phyloP scores from a whole-genome alignment of 1,284 basidiomycete genomes.

The Veloporphyrellus conicus region DNA sequence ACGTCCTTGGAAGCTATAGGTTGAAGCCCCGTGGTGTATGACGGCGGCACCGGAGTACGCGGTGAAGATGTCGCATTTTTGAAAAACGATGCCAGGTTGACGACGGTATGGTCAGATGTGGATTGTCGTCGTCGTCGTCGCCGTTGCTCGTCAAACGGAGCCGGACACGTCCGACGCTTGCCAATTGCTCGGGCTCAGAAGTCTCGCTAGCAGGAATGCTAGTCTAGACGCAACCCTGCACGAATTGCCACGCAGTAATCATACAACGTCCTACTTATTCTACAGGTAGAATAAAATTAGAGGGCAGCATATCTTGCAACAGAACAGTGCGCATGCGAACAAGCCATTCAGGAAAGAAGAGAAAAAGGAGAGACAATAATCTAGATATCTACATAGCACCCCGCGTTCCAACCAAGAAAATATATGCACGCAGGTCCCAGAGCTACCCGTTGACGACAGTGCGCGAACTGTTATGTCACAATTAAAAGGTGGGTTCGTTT shows the following conservation, averaged over 20 bases:
- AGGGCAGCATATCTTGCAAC: slow-evolving; percentile 27
- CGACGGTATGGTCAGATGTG: slow-evolving; percentile 6
- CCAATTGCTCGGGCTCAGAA: slow-evolving; percentile 8
- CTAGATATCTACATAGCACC: slow-evolving; percentile 34
- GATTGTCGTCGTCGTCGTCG: slow-evolving; percentile 11
- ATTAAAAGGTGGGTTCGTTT: slow-evolving; percentile 25
- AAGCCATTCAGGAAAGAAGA: slow-evolving; percentile 11
- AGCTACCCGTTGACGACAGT: slow-evolving; percentile 1
- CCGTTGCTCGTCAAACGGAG: slow-evolving; percentile 8
- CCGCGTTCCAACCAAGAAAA: slow-evolving; percentile 35
- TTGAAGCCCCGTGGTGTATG: slow-evolving; percentile 51
- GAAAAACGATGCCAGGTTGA: slow-evolving; percentile 43
- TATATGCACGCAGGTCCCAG: slow-evolving; percentile 25
- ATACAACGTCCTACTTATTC: slow-evolving; percentile 24
- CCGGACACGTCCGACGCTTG: slow-evolving; percentile 1
- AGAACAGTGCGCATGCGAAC: slow-evolving; percentile 20
- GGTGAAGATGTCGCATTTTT: slow-evolving; percentile 38
- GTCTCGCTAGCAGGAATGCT: not conserved
- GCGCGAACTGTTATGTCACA: slow-evolving; percentile 6
- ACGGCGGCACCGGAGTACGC: slow-evolving; percentile 47
- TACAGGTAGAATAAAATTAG: slow-evolving; percentile 30
- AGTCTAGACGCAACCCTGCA: slow-evolving; percentile 23
- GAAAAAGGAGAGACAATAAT: slow-evolving; percentile 25
- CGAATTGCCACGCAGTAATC: slow-evolving; percentile 21
- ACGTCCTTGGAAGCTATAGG: slow-evolving; percentile 53